Conservation (phyloP, 257 asterid genomes). For the Rauvolfia tetraphylla region DNA sequence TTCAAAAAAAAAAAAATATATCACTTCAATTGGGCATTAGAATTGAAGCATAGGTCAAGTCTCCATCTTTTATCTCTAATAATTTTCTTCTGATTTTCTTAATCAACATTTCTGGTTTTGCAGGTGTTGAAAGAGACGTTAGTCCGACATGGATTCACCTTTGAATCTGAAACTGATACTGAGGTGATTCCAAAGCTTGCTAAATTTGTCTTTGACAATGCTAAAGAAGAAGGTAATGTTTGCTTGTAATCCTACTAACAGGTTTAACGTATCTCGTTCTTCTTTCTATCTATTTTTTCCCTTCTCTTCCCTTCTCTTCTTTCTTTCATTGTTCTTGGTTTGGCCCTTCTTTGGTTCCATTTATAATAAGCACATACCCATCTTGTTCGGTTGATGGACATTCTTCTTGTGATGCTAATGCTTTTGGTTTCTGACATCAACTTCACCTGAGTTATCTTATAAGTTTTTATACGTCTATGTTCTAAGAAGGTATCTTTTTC, state of each 20-base stretch:
- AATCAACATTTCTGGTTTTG: slow-evolving; percentile 17
- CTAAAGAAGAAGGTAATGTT: slow-evolving; percentile 75
- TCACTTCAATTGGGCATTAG: not conserved
- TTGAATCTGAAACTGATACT: slow-evolving; percentile 95
- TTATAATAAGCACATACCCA: not conserved
- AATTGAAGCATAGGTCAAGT: not conserved
- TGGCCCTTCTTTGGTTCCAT: not conserved
- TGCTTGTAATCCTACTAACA: not conserved
- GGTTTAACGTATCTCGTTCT: not conserved
- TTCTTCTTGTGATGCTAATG: not conserved
- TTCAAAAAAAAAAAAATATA: no score
- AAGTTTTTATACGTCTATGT: not conserved
- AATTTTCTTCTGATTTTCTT: slow-evolving; percentile 10
- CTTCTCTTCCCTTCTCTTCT: not conserved
- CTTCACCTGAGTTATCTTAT: not conserved
- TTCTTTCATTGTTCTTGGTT: no score
- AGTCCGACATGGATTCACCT: slow-evolving; percentile 86
- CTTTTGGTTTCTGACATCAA: not conserved
- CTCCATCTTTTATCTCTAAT: not conserved
- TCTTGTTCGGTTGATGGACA: not conserved
- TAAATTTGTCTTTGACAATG: slow-evolving; percentile 82
- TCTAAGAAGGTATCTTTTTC: not conserved
- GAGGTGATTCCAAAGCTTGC: slow-evolving; percentile 99
- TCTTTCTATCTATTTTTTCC: not conserved
- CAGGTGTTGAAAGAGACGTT: slow-evolving; percentile 90